Percentiles rank a stretch among this genome's conserved stretches.
These are phyloP conservation scores for Auricularia heimuer DNA, from an alignment of 768 basidiomycete species.

Conservation along the genomic window DNA sequence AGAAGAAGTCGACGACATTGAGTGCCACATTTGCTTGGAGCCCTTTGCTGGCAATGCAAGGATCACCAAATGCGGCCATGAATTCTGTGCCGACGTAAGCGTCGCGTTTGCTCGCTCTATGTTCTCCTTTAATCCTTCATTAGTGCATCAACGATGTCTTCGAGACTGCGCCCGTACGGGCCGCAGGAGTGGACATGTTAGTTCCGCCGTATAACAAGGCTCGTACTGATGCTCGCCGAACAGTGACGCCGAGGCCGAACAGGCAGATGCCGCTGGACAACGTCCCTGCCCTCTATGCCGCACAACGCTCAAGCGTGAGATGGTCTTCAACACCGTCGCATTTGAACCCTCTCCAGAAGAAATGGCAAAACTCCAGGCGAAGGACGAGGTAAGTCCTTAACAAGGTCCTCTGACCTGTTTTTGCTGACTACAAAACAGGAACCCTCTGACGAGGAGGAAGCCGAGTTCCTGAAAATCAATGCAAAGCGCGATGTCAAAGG, in stretches of 20 bases:
- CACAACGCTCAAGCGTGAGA: constrained; percentile 46
- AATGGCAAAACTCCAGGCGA: constrained; percentile 26
- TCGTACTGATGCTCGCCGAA: neutral
- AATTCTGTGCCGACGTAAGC: constrained; percentile 45
- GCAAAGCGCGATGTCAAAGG: constrained; percentile 15
- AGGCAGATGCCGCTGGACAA: constrained; percentile 3
- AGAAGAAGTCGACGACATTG: constrained; percentile 12
- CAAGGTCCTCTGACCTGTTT: neutral
- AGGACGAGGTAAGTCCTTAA: neutral
- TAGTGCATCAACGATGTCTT: constrained; percentile 10
- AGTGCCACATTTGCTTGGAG: constrained; percentile 62
- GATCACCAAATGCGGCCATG: constrained; percentile 57
- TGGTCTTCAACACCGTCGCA: constrained; percentile 50
- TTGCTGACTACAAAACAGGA: neutral
- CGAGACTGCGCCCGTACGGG: neutral
- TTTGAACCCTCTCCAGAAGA: constrained; percentile 64
- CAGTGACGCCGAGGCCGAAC: constrained; percentile 2
- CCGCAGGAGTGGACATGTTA: neutral
- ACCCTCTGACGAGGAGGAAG: neutral
- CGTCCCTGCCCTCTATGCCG: constrained; percentile 51
- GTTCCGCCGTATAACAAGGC: neutral
- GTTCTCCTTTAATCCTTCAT: neutral
- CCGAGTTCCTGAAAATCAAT: neutral
- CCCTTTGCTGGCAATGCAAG: constrained; percentile 43
- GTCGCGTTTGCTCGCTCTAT: neutral